Evolutionary conservation across 2,329 filamentous ascomycete genomes (phyloP), one percentile per base, ranked within the genome.

Genomic region (Fonsecaea multimorphosa): DNA sequence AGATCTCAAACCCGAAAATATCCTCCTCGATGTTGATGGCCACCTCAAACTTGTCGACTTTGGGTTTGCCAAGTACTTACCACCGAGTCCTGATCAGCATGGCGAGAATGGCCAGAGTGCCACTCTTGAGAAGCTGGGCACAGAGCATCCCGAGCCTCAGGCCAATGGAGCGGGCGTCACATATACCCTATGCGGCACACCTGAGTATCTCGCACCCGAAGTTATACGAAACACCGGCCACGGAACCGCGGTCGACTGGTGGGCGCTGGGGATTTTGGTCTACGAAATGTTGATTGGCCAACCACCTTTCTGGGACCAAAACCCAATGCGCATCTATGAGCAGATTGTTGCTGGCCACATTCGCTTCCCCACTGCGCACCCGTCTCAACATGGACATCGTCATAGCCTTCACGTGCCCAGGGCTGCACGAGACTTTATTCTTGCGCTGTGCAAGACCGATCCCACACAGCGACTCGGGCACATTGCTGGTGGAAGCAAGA

Each of bases 1-100:
- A 24, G 87, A 89, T 72, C 76, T 89, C 68, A 89, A 89, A 72
- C 87, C 87, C 4, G 95, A 89, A 75, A 89, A 89, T 73, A 89
- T 89, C 56, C 80, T 89, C 55, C 83, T 89, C 52, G 87, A 89
- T 70, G 85, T 84, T 19, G 84, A 89, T 51, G 87, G 87, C 0
- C 87, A 89, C 74, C 78, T 89, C 59, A 89, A 88, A 76, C 79
- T 89, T 52, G 87, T 89, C 9, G 87, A 89, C 74, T 89, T 89
- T 76, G 87, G 87, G 1, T 89, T 89, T 72, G 87, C 87, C 24
- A 89, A 89, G 79, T 86, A 87, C 74, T 82, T 89, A 44, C 83
- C 71, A 16, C 68, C 71, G 24, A 54, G 38, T 14, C 36, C 67
- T 12, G 65, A 71, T 14, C 61, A 52, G 46, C 38, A 60, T 36